These are phyloP conservation scores for Furcasterigmium sp. DNA, from an alignment of 2,329 filamentous ascomycete species.

Conservation along the genomic window DNA sequence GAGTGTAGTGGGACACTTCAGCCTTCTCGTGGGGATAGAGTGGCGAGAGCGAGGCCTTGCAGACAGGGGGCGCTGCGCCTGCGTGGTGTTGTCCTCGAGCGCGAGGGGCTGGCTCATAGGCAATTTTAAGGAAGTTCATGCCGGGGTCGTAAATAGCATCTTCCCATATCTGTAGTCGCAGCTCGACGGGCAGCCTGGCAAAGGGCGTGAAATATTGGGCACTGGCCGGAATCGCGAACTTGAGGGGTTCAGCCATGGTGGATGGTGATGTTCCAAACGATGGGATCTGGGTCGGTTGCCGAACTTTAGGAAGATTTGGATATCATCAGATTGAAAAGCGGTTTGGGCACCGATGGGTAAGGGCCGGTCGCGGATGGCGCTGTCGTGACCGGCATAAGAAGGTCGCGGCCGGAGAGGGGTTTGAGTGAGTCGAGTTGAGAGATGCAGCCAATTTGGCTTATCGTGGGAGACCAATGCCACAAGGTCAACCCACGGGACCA, in stretches of 20 bases:
- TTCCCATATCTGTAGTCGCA: conserved; percentile 29
- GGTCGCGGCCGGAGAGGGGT: too few relatives aligned
- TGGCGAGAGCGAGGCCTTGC: conserved; percentile 16
- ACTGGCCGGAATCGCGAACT: conserved; percentile 23
- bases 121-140: conserved; percentile 27
- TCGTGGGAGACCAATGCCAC: too few relatives aligned
- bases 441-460: too few relatives aligned
- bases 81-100: not conserved
- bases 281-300: not conserved
- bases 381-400: too few relatives aligned
- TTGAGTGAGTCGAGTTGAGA: too few relatives aligned
- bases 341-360: too few relatives aligned
- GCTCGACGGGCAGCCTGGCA: conserved; percentile 24
- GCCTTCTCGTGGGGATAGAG: conserved; percentile 20
- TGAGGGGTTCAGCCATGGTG: conserved; percentile 12
- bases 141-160: conserved; percentile 22
- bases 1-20: conserved; percentile 26
- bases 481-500: too few relatives aligned
- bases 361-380: too few relatives aligned
- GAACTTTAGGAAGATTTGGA: not conserved
- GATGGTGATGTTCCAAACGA: not conserved
- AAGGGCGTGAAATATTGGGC: conserved; percentile 26
- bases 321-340: not conserved
- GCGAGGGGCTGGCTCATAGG: not conserved
- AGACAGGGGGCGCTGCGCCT: not conserved